Evolutionary conservation across 2,329 filamentous ascomycete genomes (phyloP), one percentile per base, ranked within the genome.

Genomic region (Talaromyces islandicus): DNA sequence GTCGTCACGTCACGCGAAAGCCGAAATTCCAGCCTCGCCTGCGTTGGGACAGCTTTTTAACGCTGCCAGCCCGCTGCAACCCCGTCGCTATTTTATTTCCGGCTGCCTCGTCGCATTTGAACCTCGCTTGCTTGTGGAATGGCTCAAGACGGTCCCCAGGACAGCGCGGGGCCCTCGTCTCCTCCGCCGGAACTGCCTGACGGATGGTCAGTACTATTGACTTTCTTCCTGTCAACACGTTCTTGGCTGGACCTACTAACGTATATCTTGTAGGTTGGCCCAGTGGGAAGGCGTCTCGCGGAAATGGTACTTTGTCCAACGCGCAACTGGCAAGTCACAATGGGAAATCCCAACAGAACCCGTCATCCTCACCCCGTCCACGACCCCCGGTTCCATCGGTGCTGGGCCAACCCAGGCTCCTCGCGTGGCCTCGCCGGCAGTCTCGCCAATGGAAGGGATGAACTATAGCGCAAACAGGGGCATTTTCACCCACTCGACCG

Each of bases 311-410:
- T 76, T 70, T 57, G 74, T 76, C 41, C 72, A 76, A 57, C 67
- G 72, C 54, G 70, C 72, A 48, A 76, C 73, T 11, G 74, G 73
- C 35, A 71, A 71, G 54, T 72, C 72, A 7, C 73, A 74, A 65
- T 76, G 74, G 74, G 72, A 75, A 7, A 65, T 76, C n/a, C 74
- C 74, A 7, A 75, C 73, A 19, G 71, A 76, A 60, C 73, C 72
- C 27, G 71, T 73, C 43, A 66, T 73, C 43, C 66, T 75, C 21
- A 74, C 73, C 2, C 73, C 74, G 7, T 71, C 69, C 19, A 70
- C 69, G 10, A 71, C 69, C 17, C 69, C 69, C 27, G 68, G 59
- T 2, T 68, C 68, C 5, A 68, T 67, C 57, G 69, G 68, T 41
- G 60, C 65, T 35, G 69, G 69, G 5, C 68, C 65, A 35, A 67